These are phyloP conservation scores for Ophidiomyces ophidiicola DNA, from an alignment of 2,329 filamentous ascomycete species.

Conservation along the genomic window DNA sequence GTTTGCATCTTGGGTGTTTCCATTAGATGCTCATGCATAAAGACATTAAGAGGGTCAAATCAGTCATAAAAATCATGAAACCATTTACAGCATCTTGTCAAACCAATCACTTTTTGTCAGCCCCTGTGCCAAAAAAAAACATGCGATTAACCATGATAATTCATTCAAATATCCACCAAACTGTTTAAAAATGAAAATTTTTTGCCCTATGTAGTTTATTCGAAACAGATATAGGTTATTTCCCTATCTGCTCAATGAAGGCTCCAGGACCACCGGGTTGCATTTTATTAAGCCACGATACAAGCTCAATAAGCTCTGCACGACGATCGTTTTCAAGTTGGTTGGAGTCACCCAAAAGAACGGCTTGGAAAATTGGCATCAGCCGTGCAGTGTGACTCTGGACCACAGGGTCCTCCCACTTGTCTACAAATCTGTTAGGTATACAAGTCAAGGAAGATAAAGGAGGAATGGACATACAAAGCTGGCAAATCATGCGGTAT, in stretches of 20 bases:
- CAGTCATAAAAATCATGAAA: conserved; percentile 3
- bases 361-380: conserved; percentile 37
- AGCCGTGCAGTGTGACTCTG: conserved; percentile 36
- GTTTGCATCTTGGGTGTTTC: neutral
- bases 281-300: conserved; percentile 38
- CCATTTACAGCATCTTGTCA: conserved; percentile 6
- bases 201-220: too few species aligned
- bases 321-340: conserved; percentile 39
- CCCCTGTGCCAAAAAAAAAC: too few species aligned
- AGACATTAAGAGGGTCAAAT: too few species aligned
- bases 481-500: conserved; percentile 75
- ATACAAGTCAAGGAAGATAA: neutral
- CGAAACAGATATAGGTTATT: conserved; percentile 8
- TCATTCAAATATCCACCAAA: conserved; percentile 3
- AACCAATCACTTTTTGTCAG: conserved; percentile 4
- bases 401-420: conserved; percentile 37
- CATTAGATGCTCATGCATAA: neutral
- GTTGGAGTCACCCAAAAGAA: conserved; percentile 34
- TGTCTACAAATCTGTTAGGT: conserved; percentile 25
- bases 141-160: conserved; percentile 8
- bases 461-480: conserved; percentile 49
- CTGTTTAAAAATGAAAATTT: too few species aligned
- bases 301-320: conserved; percentile 36
- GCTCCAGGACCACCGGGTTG: conserved; percentile 28
- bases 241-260: conserved; percentile 24